Percentiles rank a stretch among this genome's conserved stretches.
Evolutionary conservation across 2,329 filamentous ascomycete species (phyloP).

Genomic region (Claviceps fusiformis): DNA sequence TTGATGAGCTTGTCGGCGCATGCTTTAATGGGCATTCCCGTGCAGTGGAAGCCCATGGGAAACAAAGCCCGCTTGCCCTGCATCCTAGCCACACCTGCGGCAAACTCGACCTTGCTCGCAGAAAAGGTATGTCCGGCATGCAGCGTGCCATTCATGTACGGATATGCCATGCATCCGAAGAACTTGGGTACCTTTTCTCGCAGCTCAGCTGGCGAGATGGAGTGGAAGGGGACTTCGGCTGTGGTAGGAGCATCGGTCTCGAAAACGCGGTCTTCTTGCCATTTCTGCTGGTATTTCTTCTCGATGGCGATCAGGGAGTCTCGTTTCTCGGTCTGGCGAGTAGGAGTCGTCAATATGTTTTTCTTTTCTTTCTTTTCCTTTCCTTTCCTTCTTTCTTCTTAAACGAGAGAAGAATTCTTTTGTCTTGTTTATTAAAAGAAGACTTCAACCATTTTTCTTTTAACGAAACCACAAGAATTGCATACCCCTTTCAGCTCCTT

Average conservation of each 20-base stretch:
- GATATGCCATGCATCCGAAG: conserved; percentile 48
- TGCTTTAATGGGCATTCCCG: conserved; percentile 96
- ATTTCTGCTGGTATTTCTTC: conserved; percentile 78
- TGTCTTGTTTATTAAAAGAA: no score
- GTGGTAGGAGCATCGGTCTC: conserved; percentile 72
- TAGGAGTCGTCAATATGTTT: neutral
- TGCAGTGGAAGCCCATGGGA: conserved; percentile 84
- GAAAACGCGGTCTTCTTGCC: conserved; percentile 47
- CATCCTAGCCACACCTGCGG: conserved; percentile 75
- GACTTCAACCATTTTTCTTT: no score
- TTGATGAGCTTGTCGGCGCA: conserved; percentile 88
- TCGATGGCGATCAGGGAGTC: conserved; percentile 71
- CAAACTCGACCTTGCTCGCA: conserved; percentile 85
- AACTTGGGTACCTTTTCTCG: conserved; percentile 79
- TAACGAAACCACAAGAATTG: conserved; percentile 5
- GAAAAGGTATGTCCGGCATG: conserved; percentile 92
- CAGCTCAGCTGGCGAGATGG: conserved; percentile 60
- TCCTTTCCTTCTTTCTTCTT: neutral
- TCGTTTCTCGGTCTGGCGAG: conserved; percentile 63
- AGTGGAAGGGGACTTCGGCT: conserved; percentile 61
- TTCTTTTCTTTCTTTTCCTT: no score
- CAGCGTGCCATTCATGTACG: conserved; percentile 75
- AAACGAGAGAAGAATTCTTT: no score
- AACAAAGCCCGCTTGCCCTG: conserved; percentile 77
- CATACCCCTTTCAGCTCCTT: conserved; percentile 46